Evolutionary conservation across 2,329 filamentous ascomycete species (phyloP), one percentile per base, ranked within the genome.

Genomic region (Colletotrichum salicis): DNA sequence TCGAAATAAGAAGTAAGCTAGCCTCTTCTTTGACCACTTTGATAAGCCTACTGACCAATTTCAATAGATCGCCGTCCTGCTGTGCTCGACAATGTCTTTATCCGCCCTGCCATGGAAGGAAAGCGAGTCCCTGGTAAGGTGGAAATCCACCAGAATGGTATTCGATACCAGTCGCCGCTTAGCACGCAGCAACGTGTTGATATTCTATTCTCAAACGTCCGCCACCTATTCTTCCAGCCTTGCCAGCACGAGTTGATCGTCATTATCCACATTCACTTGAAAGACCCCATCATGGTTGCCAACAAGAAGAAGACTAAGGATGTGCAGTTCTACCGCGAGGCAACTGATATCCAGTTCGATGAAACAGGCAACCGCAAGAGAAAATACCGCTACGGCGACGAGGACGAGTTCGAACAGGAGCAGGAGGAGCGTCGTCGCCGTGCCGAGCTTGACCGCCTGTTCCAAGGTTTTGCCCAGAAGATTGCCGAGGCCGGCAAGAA

Each of bases 281-380:
- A 97, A 84, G 97, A 98, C 73, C 96, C 96, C 3, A 98, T 99
- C 80, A 95, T 99, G 82, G 93, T 99, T 74, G 96, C 96, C 73
- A 98, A 97, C 88, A 90, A 92, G 84, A 97, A 97, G 86, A 99
- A 99, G 90, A 97, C 96, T 12, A 98, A 96, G 85, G 97, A 99
- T 80, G 93, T 99, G 1, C 97, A 99, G 77, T 99, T 99, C 84
- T 98, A 98, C 79, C 91, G 96, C 65, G 96, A 99, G 84, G 96
- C 96, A 4, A 98, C 96, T 0, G 96, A 99, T 76, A 98, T 99
- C 81, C 95, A 97, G 79, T 98, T 99, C 77, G 96, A 99, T 78
- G 96, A 99, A 84, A 99, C 96, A 59, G 97, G 96, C 76, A 99
- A 98, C 83, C 90, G 97, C 74, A 97, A 98, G 85, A 93, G 96